Base-by-base conservation (phyloP, 169 alveolate species). In the Eimeria necatrix region DNA sequence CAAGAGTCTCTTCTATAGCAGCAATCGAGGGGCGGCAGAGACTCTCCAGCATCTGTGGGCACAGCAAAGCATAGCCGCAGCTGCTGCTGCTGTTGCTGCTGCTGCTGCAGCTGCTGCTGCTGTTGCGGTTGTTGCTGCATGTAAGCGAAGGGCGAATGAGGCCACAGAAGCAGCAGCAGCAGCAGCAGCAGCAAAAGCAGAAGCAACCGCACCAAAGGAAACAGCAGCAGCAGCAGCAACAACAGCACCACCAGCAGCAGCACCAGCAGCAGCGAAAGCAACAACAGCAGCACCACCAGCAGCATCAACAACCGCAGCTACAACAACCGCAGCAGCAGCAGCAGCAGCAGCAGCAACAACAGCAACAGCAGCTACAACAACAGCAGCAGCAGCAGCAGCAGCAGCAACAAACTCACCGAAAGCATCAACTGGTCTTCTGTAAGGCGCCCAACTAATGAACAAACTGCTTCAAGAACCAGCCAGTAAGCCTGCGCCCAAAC, bases 401-500 rank as follows among this genome's bases (percentile, higher is more conserved):
- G 68, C 68, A 56, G 68, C 68, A 56, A 18, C 68, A 56, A 20
- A 22, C 78, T 22, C 20, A 68, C 78, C 0, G 48, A 16, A 7
- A 68, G 41, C 78, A 68, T 68, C 41, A 16, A 7, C 0, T 10
- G 14, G 16, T 22, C 78, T 20, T 68, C 78, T 68, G 1, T n/a
- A 16, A 20, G 48, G 14, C 78, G 22, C 41, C 48, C 78, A 7
- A 68, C 78, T 10, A 68, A 22, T 7, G 32, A 68, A 22, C 48
- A 68, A 22, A 68, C 78, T 68, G 78, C 78, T 68, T 68, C 78
- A 7, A 68, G 41, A 10, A 68, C 78, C 4, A 68, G 41, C 78
- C 22, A 68, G 41, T 68, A 68, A 7, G 78, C 78, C 78, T 68
- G 78, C 9, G 16, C 22, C 68, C 68, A 56, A 56, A 56, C 68